Base-by-base conservation (phyloP, 768 basidiomycete species). In the Lentinus tigrinus region DNA sequence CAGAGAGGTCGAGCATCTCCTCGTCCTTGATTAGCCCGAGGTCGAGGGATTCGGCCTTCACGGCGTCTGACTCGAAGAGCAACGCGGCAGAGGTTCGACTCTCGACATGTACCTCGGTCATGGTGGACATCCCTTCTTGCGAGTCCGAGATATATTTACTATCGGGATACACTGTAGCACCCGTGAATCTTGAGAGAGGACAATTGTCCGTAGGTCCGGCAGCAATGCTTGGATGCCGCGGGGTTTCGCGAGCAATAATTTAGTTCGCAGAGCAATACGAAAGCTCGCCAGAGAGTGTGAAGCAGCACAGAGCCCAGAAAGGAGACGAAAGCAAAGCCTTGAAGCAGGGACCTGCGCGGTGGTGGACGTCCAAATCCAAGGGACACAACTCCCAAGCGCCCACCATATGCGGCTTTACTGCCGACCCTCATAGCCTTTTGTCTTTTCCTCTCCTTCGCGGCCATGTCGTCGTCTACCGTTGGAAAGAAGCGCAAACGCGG, bases 401-500 rank as follows among this genome's bases (percentile, higher is more conserved):
- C 58, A 39, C 8, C 0, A 38, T 17, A 24, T 50, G 44, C 49
- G 24, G 47, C 34, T 34, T 36, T 4, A 26, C 52, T 38, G 37
- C 21, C 37, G 38, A 28, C 24, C 39, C 3, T 21, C 16, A 26
- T 28, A 19, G 24, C 52, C 7, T 42, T 42, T 39, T 19, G 39
- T 43, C 26, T 40, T 39, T 28, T 40, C 26, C 27, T 47, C 17
- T 24, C 17, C 59, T 28, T 40, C 47, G 14, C 38, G 36, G 31
- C 36, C 51, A 61, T 58, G 54, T 61, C 66, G 21, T 48, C 63
- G 21, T 46, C 57, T 39, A 47, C 47, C 24, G 28, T 55, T 8
- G 43, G 47, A 39, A 66, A 69, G 56, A 84, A 84, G 67, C 77
- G 82, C 56, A 85, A 85, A 67, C 75, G 81, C 60, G 72, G 52